Percentiles rank a stretch among this genome's conserved stretches.
These are phyloP conservation scores for Ensete glaucum DNA, from an alignment of 176 grass and related monocot species.

Conservation along the genomic window DNA sequence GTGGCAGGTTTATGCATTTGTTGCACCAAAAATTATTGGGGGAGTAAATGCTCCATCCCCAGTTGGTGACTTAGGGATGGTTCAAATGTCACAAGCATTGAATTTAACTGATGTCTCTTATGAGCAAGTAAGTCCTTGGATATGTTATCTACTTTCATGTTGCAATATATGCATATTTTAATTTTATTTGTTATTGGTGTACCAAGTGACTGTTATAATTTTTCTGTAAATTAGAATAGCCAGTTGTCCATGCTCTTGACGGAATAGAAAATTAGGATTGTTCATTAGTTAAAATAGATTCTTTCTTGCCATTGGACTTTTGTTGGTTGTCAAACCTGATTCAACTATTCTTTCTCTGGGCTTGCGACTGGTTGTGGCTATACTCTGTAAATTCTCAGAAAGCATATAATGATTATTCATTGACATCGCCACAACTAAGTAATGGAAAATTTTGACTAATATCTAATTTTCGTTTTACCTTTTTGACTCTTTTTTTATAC, in stretches of 20 bases:
- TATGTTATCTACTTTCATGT: neutral
- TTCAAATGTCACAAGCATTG: slow-evolving; percentile 88
- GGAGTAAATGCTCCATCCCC: slow-evolving; percentile 89
- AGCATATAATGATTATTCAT: no score
- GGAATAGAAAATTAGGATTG: no score
- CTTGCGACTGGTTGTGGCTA: no score
- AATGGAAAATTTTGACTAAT: no score
- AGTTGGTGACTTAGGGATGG: slow-evolving; percentile 83
- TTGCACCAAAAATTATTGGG: slow-evolving; percentile 87
- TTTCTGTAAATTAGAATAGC: neutral
- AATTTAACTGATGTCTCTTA: slow-evolving; percentile 77
- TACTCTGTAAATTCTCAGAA: no score
- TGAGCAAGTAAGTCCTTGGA: slow-evolving; percentile 46
- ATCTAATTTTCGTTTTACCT: no score
- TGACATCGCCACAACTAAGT: no score
- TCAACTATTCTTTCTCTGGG: no score
- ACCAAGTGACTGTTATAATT: neutral
- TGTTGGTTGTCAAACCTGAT: neutral
- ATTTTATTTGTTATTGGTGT: neutral
- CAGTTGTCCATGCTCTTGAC: neutral
- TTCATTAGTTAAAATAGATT: neutral
- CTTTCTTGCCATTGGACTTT: neutral
- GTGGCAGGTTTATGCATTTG: slow-evolving; percentile 71
- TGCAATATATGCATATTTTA: neutral
- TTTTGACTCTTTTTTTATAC: no score